Conservation (phyloP, 495 filamentous ascomycete genomes). For the Xylaria palmicola region DNA sequence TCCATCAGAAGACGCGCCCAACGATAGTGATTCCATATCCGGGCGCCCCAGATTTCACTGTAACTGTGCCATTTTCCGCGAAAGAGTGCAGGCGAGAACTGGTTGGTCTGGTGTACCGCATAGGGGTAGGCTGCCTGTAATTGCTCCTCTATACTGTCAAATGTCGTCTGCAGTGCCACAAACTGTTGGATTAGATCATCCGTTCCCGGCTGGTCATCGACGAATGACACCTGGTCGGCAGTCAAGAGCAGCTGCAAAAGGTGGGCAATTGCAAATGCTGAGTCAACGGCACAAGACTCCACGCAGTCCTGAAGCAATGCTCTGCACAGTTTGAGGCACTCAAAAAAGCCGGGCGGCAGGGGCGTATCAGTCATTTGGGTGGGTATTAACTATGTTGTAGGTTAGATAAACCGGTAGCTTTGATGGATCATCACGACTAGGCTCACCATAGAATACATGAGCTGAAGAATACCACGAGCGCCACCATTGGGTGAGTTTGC, state of each 20-base stretch:
- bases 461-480: conserved; percentile 37
- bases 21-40: conserved; percentile 64
- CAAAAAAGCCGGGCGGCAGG: conserved; percentile 37
- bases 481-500: conserved; percentile 27
- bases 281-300: conserved; percentile 30
- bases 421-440: not conserved
- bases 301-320: conserved; percentile 20
- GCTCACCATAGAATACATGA: conserved; percentile 45
- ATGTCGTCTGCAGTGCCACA: conserved; percentile 33
- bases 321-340: conserved; percentile 35
- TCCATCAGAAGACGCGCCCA: conserved; percentile 58
- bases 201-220: conserved; percentile 34
- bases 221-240: conserved; percentile 26
- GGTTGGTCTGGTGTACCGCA: conserved; percentile 21
- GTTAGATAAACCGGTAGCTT: not conserved
- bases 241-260: conserved; percentile 34
- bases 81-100: conserved; percentile 46
- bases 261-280: conserved; percentile 32
- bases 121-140: conserved; percentile 34
- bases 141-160: conserved; percentile 34
- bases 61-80: conserved; percentile 62
- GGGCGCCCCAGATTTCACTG: conserved; percentile 53
- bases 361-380: conserved; percentile 28
- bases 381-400: conserved; percentile 34
- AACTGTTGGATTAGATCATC: conserved; percentile 30